Conservation (phyloP, 495 filamentous ascomycete genomes). For the Penicillium dipodomyicola region DNA sequence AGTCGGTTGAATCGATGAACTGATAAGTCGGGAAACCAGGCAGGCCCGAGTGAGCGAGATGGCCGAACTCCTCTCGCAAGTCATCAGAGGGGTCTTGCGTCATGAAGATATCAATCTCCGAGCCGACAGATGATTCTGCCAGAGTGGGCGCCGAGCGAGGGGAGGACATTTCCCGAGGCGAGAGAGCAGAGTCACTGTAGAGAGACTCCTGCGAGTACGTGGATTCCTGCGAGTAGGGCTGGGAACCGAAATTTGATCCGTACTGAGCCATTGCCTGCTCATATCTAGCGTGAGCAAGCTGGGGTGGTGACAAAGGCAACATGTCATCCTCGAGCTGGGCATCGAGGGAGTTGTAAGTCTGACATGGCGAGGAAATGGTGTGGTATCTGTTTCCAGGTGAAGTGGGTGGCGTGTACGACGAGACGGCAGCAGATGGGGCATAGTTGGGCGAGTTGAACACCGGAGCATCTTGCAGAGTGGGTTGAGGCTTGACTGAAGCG, state of each 20-base stretch:
- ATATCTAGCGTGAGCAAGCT: constrained; percentile 27
- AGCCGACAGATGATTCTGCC: constrained; percentile 38
- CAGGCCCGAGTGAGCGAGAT: constrained; percentile 30
- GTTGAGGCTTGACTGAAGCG: constrained; percentile 24
- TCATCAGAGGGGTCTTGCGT: constrained; percentile 37
- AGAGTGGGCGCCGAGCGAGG: constrained; percentile 43
- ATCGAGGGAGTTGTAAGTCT: constrained; percentile 45
- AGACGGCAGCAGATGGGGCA: constrained; percentile 39
- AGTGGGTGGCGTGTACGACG: constrained; percentile 50
- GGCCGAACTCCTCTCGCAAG: constrained; percentile 35
- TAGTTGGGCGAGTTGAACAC: constrained; percentile 44
- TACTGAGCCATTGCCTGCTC: constrained; percentile 29
- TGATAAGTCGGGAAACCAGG: constrained; percentile 34
- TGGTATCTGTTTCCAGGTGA: constrained; percentile 42
- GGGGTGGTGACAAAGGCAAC: constrained; percentile 34
- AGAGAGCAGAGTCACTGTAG: constrained; percentile 33
- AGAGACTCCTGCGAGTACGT: constrained; percentile 30
- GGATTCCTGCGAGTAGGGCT: constrained; percentile 31
- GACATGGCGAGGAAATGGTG: constrained; percentile 48
- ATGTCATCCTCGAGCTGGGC: constrained; percentile 45
- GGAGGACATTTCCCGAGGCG: constrained; percentile 38
- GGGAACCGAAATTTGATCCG: constrained; percentile 20
- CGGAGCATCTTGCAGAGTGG: constrained; percentile 28
- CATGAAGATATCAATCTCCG: constrained; percentile 50
- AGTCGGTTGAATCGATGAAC: constrained; percentile 31